Conservation (phyloP, 106 monocot species). For the Phalaenopsis equestris region DNA sequence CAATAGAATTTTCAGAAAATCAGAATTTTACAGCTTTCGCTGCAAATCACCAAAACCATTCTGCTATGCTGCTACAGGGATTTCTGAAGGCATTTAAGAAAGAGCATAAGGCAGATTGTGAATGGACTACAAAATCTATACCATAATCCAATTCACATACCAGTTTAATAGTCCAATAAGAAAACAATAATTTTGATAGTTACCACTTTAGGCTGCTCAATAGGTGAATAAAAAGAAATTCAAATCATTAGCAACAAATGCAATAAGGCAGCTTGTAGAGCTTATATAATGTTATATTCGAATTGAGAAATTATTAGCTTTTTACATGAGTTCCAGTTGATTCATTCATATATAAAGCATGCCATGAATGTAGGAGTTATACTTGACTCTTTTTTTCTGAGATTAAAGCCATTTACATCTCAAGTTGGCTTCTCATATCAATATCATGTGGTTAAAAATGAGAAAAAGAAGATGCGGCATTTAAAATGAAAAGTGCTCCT, state of each 20-base stretch:
- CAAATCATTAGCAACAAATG: neutral
- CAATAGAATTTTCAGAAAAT: constrained; percentile 2
- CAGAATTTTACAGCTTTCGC: neutral
- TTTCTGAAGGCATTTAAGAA: neutral
- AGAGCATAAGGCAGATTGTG: neutral
- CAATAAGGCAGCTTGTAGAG: too few species aligned
- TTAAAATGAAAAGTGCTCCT: neutral
- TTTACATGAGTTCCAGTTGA: neutral
- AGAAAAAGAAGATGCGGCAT: neutral
- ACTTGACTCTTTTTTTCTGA: neutral
- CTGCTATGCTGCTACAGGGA: neutral
- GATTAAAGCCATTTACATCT: neutral
- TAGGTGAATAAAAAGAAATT: neutral
- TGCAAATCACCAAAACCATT: neutral
- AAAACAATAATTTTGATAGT: neutral
- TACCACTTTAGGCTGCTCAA: constrained; percentile 7
- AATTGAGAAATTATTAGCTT: neutral
- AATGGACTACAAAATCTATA: neutral
- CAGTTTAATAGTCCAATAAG: neutral
- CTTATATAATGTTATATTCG: neutral
- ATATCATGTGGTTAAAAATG: neutral
- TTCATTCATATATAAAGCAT: neutral
- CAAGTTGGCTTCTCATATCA: neutral
- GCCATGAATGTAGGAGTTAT: neutral
- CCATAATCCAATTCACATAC: neutral